These are phyloP conservation scores for Teratosphaeria destructans DNA, from an alignment of 2,329 filamentous ascomycete genomes.

Conservation along the genomic window DNA sequence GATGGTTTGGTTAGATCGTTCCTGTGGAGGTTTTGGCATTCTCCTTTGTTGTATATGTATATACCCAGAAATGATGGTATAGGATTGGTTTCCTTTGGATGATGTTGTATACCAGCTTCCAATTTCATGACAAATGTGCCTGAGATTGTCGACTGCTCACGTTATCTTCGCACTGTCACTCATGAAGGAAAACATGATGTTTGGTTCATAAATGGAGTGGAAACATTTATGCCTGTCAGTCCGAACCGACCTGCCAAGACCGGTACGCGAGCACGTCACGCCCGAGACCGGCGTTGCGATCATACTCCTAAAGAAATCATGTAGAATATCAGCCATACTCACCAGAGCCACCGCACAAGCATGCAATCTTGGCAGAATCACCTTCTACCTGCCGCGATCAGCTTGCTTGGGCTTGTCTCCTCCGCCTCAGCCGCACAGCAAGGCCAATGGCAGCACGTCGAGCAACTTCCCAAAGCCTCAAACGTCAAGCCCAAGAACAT, in stretches of 20 bases:
- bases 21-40: neutral
- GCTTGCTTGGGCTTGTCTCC: neutral
- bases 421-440: neutral
- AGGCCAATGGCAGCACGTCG: neutral
- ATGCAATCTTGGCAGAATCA: neutral
- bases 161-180: too few relatives aligned
- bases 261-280: neutral
- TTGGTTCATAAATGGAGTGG: too few relatives aligned
- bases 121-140: neutral
- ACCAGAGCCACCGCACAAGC: neutral
- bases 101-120: neutral
- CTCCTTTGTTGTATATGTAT: neutral
- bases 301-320: neutral
- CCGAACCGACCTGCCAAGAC: neutral
- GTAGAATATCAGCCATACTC: neutral
- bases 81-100: neutral
- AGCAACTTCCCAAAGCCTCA: neutral
- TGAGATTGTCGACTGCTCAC: too few relatives aligned
- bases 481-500: conserved; percentile 39
- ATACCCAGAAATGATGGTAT: neutral
- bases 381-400: neutral
- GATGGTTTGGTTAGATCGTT: neutral
- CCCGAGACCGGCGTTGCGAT: neutral
- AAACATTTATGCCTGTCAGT: too few relatives aligned
- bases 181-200: too few relatives aligned